Evolutionary conservation across 73 alveolate species (phyloP).

Genomic region (Paramecium pentaurelia): DNA sequence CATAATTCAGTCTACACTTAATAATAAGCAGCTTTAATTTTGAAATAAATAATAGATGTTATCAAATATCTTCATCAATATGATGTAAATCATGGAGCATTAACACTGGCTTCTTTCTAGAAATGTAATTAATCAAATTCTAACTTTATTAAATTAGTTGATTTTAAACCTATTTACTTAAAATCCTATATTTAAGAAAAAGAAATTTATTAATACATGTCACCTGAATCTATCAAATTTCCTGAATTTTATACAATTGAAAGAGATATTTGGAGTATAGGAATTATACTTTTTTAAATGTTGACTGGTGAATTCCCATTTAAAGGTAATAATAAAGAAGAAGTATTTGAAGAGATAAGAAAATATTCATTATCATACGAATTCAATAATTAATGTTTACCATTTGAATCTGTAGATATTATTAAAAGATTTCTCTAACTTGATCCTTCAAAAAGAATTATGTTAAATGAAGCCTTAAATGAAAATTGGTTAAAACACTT

Average conservation of each 20-base stretch:
- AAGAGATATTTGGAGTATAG: conserved; percentile 67
- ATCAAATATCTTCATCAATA: background rate
- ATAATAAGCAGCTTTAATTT: background rate
- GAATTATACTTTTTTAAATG: conserved; percentile 55
- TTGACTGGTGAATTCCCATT: conserved; percentile 64
- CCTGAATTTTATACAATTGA: background rate
- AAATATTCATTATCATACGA: background rate
- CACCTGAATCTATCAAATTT: background rate
- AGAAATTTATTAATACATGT: background rate
- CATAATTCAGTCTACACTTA: background rate
- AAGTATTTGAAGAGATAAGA: background rate
- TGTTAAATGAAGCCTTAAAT: background rate
- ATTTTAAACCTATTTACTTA: background rate
- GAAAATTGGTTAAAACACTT: background rate
- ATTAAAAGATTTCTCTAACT: background rate
- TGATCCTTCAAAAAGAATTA: background rate
- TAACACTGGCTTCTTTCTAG: background rate
- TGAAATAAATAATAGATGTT: background rate
- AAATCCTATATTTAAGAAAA: background rate
- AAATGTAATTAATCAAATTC: background rate
- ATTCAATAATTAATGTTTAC: background rate
- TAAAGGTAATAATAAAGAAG: conserved; percentile 25
- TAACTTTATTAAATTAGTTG: background rate
- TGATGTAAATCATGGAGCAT: background rate
- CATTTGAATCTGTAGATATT: background rate